Base-by-base conservation (phyloP, 2,329 filamentous ascomycete species). In the Nothophaeocryptopus gaeumannii region DNA sequence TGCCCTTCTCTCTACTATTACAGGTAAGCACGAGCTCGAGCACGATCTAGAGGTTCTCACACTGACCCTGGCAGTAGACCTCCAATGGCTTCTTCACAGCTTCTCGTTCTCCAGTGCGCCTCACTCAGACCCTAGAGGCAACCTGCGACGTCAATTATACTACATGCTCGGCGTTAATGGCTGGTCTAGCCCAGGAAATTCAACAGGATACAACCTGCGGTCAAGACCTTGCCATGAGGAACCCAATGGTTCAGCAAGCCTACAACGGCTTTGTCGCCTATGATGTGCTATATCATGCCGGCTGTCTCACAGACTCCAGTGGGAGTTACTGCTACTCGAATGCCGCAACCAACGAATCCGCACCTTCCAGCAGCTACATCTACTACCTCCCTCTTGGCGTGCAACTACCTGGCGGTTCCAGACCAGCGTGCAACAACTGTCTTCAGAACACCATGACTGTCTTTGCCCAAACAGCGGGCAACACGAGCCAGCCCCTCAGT, bases 321-420 rank as follows among this genome's bases (percentile, higher is more conserved):
- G 76, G 81, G 0, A 77, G 77, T 43, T 79, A 83, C 58, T 96
- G 80, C 73, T 96, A 89, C 68, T 88, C 88, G 58, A 85, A 88
- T 60, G 89, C 92, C 42, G 83, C 91, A 53, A 89, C 87, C 40
- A 95, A 96, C 70, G 67, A 74, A 5, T 80, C 81, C 15, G 85
- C 81, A 8, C 76, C 86, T 0, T 81, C 83, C 30, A 86, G 93
- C 66, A 79, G 82, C 31, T 92, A 91, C 64, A 78, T 93, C 32
- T 99, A 96, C 72, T 92, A 86, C 63, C 75, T 97, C 2, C 88
- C 91, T 0, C 78, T 95, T 47, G 93, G 93, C 51, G 78, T 84
- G 35, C 70, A 76, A 0, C 73, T 96, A 10, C 88, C 88, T 0
- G 76, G 74, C 11, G 79, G 79, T 15, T 81, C 84, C 20, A 75